Conservation (phyloP, 2,329 filamentous ascomycete genomes). For the Sclerotinia subarctica region DNA sequence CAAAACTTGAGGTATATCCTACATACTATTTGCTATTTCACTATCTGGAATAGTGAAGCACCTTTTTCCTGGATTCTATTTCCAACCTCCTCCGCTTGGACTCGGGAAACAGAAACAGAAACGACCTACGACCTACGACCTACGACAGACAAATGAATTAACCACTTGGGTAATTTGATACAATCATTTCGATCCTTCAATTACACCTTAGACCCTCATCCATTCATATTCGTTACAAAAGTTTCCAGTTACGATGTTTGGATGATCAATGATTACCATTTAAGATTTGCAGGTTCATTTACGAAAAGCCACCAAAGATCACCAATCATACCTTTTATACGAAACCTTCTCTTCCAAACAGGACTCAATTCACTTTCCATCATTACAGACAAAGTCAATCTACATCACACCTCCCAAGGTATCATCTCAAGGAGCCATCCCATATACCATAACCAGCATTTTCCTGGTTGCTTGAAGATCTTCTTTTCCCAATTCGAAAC, state of each 20-base stretch:
- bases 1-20: no score
- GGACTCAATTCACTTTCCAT: background rate
- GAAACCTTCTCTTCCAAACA: background rate
- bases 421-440: background rate
- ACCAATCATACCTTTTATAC: constrained; percentile 1
- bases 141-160: background rate
- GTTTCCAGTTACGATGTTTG: background rate
- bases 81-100: background rate
- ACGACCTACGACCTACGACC: background rate
- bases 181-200: constrained; percentile 5
- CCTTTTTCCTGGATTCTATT: background rate
- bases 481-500: constrained; percentile 9
- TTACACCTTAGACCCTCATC: background rate
- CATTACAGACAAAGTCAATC: background rate
- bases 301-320: background rate
- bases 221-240: background rate
- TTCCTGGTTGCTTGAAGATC: background rate
- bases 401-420: background rate
- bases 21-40: no score
- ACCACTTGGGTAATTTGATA: background rate
- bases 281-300: background rate
- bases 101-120: background rate
- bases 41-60: no score
- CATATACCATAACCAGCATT: background rate
- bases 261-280: background rate